Base-by-base conservation (phyloP, 345 rosid species). In the Citrus hindsii region DNA sequence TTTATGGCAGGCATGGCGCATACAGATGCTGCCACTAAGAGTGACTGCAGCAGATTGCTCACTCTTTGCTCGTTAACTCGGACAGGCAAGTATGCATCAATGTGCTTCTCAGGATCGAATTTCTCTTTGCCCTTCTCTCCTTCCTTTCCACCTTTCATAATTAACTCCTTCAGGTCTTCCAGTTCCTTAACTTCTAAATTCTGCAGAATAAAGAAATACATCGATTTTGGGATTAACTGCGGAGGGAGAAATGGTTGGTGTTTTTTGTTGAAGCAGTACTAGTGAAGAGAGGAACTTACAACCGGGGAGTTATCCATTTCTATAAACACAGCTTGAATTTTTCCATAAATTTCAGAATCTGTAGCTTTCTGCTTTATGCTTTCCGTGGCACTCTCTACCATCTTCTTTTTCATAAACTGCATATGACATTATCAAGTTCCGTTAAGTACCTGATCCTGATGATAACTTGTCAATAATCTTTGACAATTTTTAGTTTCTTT, bases 41-140 rank as follows among this genome's bases (percentile, higher is more conserved):
- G 74, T 48, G 97, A 90, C 86, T 93, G 98, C 70, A 94, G 73
- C 16, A 93, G 73, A 85, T 93, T 93, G 84, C 95, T 94, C 5
- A 93, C 82, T 85, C 97, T 84, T 60, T 93, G 98, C 84, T 91
- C 98, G 27, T 91, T 94, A 24, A 94, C 97, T 68, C 94, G 82
- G 68, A 90, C 92, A 6, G 98, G 98, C 84, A 94, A 88, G 89
- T 82, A 87, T 4, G 93, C 93, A 56, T 94, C 98, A 8, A 94
- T 83, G 59, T 90, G 96, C 86, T 90, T 92, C 86, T 91, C 97
- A 5, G 94, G 98, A 80, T 94, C 95, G 71, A 90, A 91, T 64
- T 79, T 70, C 58, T 48, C 83, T 32, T 80, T 79, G 5, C 56
- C 19, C 14, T 76, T 72, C 38, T 77, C 82, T 67, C 83, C 86